Evolutionary conservation across 2,329 filamentous ascomycete species (phyloP).

Genomic region (Fusarium sp.): DNA sequence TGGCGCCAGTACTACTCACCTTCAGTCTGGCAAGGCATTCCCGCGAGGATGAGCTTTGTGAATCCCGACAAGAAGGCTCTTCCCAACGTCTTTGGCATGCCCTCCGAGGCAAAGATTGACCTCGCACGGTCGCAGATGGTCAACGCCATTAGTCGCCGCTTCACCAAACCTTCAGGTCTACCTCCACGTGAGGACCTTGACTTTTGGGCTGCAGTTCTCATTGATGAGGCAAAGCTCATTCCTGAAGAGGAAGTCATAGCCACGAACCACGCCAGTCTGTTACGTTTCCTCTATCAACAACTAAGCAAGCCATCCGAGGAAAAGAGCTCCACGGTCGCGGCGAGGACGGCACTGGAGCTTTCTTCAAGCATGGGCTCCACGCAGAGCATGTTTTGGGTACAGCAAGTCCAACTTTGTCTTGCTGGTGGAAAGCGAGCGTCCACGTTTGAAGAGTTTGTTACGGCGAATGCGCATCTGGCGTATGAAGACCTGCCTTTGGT

Average conservation of each 20-base stretch:
- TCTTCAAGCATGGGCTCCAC: slow-evolving; percentile 32
- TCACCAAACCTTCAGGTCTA: background rate
- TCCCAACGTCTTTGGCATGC: slow-evolving; percentile 40
- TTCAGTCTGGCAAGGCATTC: slow-evolving; percentile 43
- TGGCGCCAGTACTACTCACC: slow-evolving; percentile 46
- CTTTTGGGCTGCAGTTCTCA: slow-evolving; percentile 34
- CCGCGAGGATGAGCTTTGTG: slow-evolving; percentile 43
- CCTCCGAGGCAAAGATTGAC: slow-evolving; percentile 27
- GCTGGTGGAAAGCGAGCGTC: background rate
- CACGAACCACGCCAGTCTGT: slow-evolving; percentile 33
- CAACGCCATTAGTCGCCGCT: slow-evolving; percentile 21
- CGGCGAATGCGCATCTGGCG: slow-evolving; percentile 31
- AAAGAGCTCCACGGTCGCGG: slow-evolving; percentile 12
- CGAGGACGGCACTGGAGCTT: slow-evolving; percentile 32
- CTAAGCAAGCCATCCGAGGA: background rate
- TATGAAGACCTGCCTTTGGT: slow-evolving; percentile 44
- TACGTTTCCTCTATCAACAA: slow-evolving; percentile 18
- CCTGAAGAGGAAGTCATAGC: slow-evolving; percentile 27
- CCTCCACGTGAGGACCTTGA: slow-evolving; percentile 35
- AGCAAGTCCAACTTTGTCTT: slow-evolving; percentile 37
- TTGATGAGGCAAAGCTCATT: slow-evolving; percentile 35
- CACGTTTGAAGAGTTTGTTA: slow-evolving; percentile 40
- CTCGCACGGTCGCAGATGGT: slow-evolving; percentile 36
- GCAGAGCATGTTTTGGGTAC: slow-evolving; percentile 46
- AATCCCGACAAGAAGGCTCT: slow-evolving; percentile 45